phyloP scores from a whole-genome alignment of 1,284 basidiomycete genomes.

The Irpex rosettiformis region DNA sequence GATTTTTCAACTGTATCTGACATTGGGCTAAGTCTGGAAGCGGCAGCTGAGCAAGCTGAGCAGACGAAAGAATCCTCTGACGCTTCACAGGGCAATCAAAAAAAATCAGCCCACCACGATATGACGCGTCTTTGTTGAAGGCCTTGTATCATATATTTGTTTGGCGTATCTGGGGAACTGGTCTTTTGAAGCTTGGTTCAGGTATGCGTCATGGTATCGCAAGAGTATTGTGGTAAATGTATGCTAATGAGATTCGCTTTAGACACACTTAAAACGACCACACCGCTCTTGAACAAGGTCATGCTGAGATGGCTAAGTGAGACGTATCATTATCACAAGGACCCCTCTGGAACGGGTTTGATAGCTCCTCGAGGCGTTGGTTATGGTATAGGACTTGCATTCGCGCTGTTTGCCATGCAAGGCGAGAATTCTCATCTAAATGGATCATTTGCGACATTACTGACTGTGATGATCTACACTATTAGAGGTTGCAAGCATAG shows the following conservation, averaged over 20 bases:
- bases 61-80: no score
- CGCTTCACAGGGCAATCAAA: neutral
- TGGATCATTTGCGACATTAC: neutral
- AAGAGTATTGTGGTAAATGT: neutral
- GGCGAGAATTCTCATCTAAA: conserved; percentile 19
- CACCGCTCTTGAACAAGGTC: neutral
- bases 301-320: neutral
- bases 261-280: neutral
- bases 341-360: no score
- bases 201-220: neutral
- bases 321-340: neutral
- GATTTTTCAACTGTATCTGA: neutral
- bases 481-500: conserved; percentile 48
- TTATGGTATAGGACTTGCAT: conserved; percentile 54
- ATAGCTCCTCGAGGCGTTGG: no score
- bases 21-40: no score
- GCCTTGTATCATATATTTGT: neutral
- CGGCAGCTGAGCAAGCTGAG: no score
- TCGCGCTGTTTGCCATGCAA: conserved; percentile 72
- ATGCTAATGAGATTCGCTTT: neutral
- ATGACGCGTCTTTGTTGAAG: neutral
- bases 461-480: neutral
- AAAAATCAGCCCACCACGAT: neutral
- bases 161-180: neutral
- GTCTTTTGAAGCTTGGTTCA: neutral